Evolutionary conservation across 108 stramenopile species (phyloP).

Genomic region (Seminavis robusta): DNA sequence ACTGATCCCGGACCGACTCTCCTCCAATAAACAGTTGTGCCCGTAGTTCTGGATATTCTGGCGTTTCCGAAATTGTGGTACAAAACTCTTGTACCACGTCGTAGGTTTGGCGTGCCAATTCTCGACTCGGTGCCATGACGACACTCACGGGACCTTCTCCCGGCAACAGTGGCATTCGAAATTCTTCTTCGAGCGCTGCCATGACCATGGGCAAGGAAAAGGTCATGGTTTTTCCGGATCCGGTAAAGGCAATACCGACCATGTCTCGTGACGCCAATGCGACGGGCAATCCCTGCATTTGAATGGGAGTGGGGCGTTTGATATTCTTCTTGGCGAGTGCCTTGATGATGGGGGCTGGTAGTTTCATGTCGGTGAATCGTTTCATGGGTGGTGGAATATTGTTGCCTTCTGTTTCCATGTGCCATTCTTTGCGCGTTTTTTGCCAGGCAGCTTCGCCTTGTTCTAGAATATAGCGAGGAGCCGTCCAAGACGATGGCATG

Average conservation of each 20-base stretch:
- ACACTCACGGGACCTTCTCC: slow-evolving; percentile 97
- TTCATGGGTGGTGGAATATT: slow-evolving; percentile 88
- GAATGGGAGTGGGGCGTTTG: slow-evolving; percentile 95
- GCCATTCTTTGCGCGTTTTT: slow-evolving; percentile 89
- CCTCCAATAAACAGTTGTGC: slow-evolving; percentile 94
- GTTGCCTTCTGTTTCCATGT: slow-evolving; percentile 93
- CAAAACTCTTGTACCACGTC: slow-evolving; percentile 85
- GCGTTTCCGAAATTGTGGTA: slow-evolving; percentile 20
- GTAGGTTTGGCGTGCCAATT: slow-evolving; percentile 96
- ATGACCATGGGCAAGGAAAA: slow-evolving; percentile 94
- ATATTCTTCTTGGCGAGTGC: slow-evolving; percentile 85
- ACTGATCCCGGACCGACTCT: slow-evolving; percentile 85
- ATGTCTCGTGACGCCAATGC: slow-evolving; percentile 96
- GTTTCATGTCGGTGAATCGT: slow-evolving; percentile 93
- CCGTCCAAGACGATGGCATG: slow-evolving; percentile 87
- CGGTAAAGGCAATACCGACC: slow-evolving; percentile 99
- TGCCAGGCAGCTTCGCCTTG: slow-evolving; percentile 74
- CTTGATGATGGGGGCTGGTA: slow-evolving; percentile 81
- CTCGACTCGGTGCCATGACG: slow-evolving; percentile 94
- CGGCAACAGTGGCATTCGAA: slow-evolving; percentile 84
- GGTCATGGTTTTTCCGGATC: slow-evolving; percentile 93
- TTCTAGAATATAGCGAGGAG: slow-evolving; percentile 70
- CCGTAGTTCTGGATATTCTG: slow-evolving; percentile 76
- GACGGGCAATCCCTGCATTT: slow-evolving; percentile 98
- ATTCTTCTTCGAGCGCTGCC: slow-evolving; percentile 95